Evolutionary conservation across 176 grass and related monocot species (phyloP).

Genomic region (Raddia guianensis): DNA sequence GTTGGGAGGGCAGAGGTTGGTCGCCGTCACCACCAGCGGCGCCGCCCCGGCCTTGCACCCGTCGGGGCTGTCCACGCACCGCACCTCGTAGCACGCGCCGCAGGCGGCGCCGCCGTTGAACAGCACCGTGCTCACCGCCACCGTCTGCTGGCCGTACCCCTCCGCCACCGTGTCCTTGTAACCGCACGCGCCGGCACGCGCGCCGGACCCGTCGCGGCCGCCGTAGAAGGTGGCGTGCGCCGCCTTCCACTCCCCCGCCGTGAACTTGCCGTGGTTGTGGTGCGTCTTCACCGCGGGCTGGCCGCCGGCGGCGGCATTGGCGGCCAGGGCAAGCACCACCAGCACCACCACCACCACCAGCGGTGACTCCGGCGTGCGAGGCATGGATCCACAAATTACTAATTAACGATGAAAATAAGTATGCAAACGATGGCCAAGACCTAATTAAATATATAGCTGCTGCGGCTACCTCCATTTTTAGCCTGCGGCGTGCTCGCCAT

Average conservation of each 20-base stretch:
- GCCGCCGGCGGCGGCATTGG: neutral
- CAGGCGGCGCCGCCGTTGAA: conserved; percentile 62
- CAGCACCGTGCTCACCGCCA: conserved; percentile 68
- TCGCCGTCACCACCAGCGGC: conserved; percentile 55
- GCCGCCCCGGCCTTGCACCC: conserved; percentile 50
- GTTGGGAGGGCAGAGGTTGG: conserved; percentile 67
- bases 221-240: conserved; percentile 86
- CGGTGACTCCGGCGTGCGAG: conserved; percentile 4
- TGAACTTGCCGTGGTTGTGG: conserved; percentile 68
- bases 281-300: conserved; percentile 9
- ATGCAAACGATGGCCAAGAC: neutral
- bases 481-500: neutral
- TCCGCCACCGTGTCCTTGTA: conserved; percentile 68
- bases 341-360: neutral
- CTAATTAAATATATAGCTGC: neutral
- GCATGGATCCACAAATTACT: neutral
- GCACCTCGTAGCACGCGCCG: conserved; percentile 82
- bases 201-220: conserved; percentile 56
- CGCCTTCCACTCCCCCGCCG: conserved; percentile 39
- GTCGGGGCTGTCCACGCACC: conserved; percentile 57
- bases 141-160: conserved; percentile 83
- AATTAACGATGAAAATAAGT: neutral
- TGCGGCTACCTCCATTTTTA: conserved; percentile 35
- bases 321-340: neutral
- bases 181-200: conserved; percentile 64